Evolutionary conservation across 2,329 filamentous ascomycete species (phyloP).

Genomic region (Colletotrichum sp.): DNA sequence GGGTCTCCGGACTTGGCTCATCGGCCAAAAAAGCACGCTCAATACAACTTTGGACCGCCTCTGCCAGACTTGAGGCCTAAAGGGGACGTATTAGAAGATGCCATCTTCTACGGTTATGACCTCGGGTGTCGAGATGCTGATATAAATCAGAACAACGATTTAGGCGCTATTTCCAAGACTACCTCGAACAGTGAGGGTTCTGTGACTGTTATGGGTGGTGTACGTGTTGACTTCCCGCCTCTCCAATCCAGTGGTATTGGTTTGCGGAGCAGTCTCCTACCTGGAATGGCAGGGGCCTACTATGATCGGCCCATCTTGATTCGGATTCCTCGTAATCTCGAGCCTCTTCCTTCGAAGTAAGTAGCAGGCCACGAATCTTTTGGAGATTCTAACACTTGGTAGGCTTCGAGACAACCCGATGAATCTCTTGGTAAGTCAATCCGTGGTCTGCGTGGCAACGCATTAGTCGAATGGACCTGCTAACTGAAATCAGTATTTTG

Average conservation of each 20-base stretch:
- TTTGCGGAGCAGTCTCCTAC: neutral
- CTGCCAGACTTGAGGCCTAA: conserved; percentile 18
- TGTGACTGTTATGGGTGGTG: neutral
- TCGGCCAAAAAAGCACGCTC: conserved; percentile 22
- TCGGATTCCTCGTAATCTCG: conserved; percentile 50
- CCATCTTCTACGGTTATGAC: conserved; percentile 71
- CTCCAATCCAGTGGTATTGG: neutral
- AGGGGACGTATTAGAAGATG: conserved; percentile 28
- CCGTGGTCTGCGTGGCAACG: neutral
- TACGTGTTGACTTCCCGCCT: neutral
- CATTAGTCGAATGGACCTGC: neutral
- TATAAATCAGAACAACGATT: conserved; percentile 72
- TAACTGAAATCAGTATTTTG: conserved; percentile 49
- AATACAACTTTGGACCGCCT: conserved; percentile 23
- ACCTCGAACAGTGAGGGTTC: too few relatives aligned
- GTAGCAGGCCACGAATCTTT: neutral
- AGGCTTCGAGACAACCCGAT: conserved; percentile 73
- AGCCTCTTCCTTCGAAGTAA: conserved; percentile 50
- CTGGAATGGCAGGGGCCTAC: conserved; percentile 65
- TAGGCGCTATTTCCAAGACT: conserved; percentile 61
- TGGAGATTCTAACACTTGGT: conserved; percentile 42
- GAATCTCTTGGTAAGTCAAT: conserved; percentile 65
- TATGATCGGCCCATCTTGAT: conserved; percentile 73
- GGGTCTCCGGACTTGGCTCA: conserved; percentile 44
- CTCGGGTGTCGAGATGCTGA: conserved; percentile 73